Conservation (phyloP, 495 filamentous ascomycete species). For the Penicillium angulare region DNA sequence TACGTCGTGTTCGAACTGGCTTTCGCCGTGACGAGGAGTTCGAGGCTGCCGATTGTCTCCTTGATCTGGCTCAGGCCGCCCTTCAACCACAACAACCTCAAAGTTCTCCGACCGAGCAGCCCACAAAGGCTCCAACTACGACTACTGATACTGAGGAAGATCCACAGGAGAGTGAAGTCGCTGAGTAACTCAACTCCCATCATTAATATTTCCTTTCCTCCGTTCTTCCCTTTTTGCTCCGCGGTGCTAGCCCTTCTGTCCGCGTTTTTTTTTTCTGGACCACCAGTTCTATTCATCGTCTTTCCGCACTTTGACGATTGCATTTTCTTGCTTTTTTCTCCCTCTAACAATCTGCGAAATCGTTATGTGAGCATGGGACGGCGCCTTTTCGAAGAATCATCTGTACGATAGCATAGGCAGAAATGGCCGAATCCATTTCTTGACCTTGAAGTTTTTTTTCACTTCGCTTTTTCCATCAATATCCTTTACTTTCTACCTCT, state of each 20-base stretch:
- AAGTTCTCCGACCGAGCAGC: no score
- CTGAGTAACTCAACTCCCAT: no score
- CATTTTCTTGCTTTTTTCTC: slow-evolving; percentile 8
- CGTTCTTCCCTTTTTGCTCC: no score
- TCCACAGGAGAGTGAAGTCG: no score
- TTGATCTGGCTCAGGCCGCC: not conserved
- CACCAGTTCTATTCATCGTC: not conserved
- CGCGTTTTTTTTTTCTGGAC: not conserved
- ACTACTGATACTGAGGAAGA: no score
- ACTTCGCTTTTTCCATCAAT: not conserved
- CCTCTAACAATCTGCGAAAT: slow-evolving; percentile 11
- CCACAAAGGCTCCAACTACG: no score
- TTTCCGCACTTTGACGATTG: not conserved
- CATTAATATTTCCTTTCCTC: no score
- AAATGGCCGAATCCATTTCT: slow-evolving; percentile 11
- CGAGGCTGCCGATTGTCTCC: not conserved
- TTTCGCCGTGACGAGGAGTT: not conserved
- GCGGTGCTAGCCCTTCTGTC: no score
- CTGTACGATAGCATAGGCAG: slow-evolving; percentile 23
- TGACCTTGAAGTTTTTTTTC: not conserved
- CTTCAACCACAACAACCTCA: no score
- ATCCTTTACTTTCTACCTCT: not conserved
- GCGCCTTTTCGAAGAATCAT: slow-evolving; percentile 10
- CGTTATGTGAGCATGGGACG: slow-evolving; percentile 12
- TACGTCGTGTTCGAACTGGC: not conserved